A percentile compares a stretch with the other conserved stretches of the same genome.
Conservation (phyloP, 176 grass and related monocot genomes). For the Triticum urartu region DNA sequence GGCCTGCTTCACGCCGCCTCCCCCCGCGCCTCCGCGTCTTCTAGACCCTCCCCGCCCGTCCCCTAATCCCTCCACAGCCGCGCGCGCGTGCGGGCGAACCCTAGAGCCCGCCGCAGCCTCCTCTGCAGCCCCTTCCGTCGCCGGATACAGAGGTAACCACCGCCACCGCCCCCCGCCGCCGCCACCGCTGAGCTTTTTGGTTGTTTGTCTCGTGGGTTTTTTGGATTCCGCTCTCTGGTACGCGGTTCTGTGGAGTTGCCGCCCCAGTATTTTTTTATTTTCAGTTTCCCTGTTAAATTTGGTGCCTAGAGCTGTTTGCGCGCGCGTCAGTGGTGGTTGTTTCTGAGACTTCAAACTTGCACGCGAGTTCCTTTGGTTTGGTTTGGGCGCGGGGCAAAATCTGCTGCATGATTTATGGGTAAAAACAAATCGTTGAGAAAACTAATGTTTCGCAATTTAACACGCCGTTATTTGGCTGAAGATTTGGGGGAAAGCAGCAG, state of each 20-base stretch:
- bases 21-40: neutral
- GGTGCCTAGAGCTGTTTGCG: neutral
- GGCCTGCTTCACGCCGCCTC: constrained; percentile 42
- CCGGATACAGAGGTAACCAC: constrained; percentile 19
- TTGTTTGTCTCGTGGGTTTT: neutral
- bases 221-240: neutral
- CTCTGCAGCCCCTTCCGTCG: constrained; percentile 10
- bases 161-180: neutral
- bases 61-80: neutral
- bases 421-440: neutral
- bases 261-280: neutral
- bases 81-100: neutral
- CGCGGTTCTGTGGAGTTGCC: neutral
- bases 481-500: neutral
- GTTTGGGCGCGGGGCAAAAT: neutral
- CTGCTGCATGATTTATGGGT: neutral
- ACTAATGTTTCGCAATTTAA: neutral
- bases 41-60: neutral
- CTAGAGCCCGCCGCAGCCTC: neutral
- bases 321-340: neutral
- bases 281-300: neutral
- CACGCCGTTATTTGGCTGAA: neutral
- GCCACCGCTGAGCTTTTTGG: neutral
- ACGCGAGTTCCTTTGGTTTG: neutral
- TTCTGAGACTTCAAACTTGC: neutral